Percentiles rank a stretch among this genome's conserved stretches.
Evolutionary conservation across 495 filamentous ascomycete species (phyloP).

Genomic region (Tuber borchii): DNA sequence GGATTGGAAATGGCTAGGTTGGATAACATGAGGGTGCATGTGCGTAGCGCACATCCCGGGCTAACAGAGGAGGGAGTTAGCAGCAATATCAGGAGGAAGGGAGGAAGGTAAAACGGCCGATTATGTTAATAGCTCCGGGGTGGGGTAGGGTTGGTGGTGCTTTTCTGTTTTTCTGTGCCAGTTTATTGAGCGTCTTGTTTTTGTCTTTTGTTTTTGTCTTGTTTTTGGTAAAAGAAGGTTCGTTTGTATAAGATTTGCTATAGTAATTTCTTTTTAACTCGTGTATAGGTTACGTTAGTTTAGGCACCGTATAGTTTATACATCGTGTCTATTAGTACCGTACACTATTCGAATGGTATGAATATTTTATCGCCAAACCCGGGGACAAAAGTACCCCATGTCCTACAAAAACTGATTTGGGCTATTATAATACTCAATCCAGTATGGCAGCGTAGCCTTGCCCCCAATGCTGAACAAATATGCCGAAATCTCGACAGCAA

Average conservation of each 20-base stretch:
- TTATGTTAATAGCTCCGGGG: not conserved
- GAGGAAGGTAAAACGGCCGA: not conserved
- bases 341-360: not conserved
- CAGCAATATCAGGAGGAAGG: not conserved
- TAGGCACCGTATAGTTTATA: not conserved
- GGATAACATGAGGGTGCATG: constrained; percentile 18
- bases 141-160: no score
- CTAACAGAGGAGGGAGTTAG: not conserved
- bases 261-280: not conserved
- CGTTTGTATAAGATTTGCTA: no score
- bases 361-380: not conserved
- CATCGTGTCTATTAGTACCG: not conserved
- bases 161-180: no score
- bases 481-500: not conserved
- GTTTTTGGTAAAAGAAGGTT: not conserved
- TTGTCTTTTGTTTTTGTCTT: no score
- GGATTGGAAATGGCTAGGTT: constrained; percentile 6
- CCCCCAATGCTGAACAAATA: not conserved
- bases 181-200: no score
- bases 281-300: not conserved
- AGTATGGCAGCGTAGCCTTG: not conserved
- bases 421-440: not conserved
- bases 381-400: not conserved
- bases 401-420: no score
- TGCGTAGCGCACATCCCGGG: constrained; percentile 7